A percentile compares a stretch with the other conserved stretches of the same genome.
These are phyloP conservation scores for Aspergillus ibericus DNA, from an alignment of 2,329 filamentous ascomycete genomes.

Conservation along the genomic window DNA sequence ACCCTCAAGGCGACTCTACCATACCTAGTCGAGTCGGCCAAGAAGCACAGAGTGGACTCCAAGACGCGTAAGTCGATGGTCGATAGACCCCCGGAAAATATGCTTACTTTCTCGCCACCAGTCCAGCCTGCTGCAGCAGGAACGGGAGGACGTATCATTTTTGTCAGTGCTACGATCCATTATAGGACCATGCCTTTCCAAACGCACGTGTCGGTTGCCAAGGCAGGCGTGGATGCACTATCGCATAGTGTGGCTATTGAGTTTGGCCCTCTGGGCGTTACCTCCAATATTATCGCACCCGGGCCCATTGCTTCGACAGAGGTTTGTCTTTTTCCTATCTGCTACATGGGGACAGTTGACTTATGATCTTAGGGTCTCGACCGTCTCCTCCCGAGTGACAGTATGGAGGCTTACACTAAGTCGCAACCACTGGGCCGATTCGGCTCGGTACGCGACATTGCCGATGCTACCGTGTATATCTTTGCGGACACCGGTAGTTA, in stretches of 20 bases:
- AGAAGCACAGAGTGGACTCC: conserved; percentile 60
- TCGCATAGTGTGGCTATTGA: conserved; percentile 79
- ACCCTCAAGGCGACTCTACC: conserved; percentile 89
- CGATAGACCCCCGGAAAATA: not conserved
- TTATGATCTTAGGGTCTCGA: conserved; percentile 58
- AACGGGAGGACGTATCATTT: conserved; percentile 81
- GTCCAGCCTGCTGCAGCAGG: conserved; percentile 46
- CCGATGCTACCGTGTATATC: conserved; percentile 86
- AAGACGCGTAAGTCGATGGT: conserved; percentile 45
- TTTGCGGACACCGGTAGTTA: conserved; percentile 85
- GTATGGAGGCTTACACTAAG: conserved; percentile 49
- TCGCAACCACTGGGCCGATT: conserved; percentile 71
- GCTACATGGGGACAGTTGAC: not conserved
- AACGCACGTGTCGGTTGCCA: conserved; percentile 86
- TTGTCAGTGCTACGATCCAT: conserved; percentile 87
- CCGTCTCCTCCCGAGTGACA: conserved; percentile 57
- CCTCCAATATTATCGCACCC: conserved; percentile 84
- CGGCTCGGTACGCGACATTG: conserved; percentile 82
- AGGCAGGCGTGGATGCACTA: conserved; percentile 85
- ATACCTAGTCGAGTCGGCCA: conserved; percentile 73
- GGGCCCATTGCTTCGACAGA: conserved; percentile 86
- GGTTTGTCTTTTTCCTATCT: conserved; percentile 22
- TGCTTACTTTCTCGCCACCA: conserved; percentile 12
- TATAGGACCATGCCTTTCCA: conserved; percentile 85
- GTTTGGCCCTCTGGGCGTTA: conserved; percentile 83